Evolutionary conservation across 768 basidiomycete species (phyloP), one percentile per base, ranked within the genome.

Genomic region (Xerocomellus intermedius): DNA sequence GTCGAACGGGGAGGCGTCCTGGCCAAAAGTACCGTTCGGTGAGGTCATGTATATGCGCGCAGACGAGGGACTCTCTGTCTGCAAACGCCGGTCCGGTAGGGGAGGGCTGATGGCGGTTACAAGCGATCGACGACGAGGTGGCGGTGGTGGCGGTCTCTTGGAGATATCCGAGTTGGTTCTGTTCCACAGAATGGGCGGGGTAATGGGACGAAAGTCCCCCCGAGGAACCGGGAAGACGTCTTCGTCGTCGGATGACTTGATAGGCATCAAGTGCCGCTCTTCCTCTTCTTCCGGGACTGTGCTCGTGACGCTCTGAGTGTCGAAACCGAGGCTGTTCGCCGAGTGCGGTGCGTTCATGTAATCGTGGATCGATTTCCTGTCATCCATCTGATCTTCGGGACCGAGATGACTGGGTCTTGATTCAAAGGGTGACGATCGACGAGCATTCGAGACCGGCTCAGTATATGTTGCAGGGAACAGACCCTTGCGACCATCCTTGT

Each of bases 381-480:
- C 70, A 49, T 61, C 73, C 59, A 48, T 58, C 33, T 63, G 60
- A 24, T 64, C 57, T 56, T 42, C 61, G 16, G 56, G 54, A 41
- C 22, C 14, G 7, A 33, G 39, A 19, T 53, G 54, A 39, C 28
- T 8, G n/a, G 70, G 57, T 17, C 68, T 63, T 7, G 76, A 70
- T 42, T 69, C 73, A 22, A 72, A 66, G 9, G 70, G 65, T 1
- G 79, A 63, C 28, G 74, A 65, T 55, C 33, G 56, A 39, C 19
- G 52, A 17, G 45, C 38, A 43, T 48, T 59, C 8, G 55, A 52
- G 48, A 74, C 59, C 4, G 55, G 50, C 60, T 92, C 88, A 9
- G 84, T 86, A 69, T 92, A 89, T 7, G 84, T 79, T 2, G 82
- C 79, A 0, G 94, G 94, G 78, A 97, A 95, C 39, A 96, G 68